These are phyloP conservation scores for Stephania japonica DNA, from an alignment of 164 flowering plant genomes.

Conservation along the genomic window DNA sequence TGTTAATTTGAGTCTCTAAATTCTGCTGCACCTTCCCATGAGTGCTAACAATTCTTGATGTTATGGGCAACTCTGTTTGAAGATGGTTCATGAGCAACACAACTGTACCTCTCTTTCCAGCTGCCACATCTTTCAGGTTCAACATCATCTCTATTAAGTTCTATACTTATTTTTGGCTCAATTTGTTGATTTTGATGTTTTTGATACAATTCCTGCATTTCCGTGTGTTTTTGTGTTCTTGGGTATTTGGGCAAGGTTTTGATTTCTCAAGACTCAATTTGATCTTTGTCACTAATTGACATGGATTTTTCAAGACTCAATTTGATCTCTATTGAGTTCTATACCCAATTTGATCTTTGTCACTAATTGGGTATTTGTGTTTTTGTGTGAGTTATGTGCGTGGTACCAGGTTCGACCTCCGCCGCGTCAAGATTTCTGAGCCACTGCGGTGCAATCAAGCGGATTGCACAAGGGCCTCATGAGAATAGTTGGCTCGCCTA, in stretches of 20 bases:
- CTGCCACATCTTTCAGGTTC: conserved; percentile 25
- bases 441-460: too few species aligned
- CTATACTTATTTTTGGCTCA: neutral
- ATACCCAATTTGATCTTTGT: too few species aligned
- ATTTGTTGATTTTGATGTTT: conserved; percentile 2
- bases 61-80: conserved; percentile 13
- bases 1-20: conserved; percentile 14
- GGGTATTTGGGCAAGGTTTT: neutral
- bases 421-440: too few species aligned
- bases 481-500: too few species aligned
- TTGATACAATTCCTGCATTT: neutral
- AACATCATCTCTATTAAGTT: neutral
- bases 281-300: neutral
- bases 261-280: neutral
- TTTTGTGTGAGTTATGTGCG: neutral
- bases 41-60: conserved; percentile 5
- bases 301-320: neutral
- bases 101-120: conserved; percentile 8
- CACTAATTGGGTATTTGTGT: neutral
- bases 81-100: conserved; percentile 29
- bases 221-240: neutral
- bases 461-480: too few species aligned
- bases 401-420: too few species aligned
- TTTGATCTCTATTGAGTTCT: too few species aligned
- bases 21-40: conserved; percentile 30